Base-by-base conservation (phyloP, 192 early-diverging fungal genomes). In the Coemansia sp. region DNA sequence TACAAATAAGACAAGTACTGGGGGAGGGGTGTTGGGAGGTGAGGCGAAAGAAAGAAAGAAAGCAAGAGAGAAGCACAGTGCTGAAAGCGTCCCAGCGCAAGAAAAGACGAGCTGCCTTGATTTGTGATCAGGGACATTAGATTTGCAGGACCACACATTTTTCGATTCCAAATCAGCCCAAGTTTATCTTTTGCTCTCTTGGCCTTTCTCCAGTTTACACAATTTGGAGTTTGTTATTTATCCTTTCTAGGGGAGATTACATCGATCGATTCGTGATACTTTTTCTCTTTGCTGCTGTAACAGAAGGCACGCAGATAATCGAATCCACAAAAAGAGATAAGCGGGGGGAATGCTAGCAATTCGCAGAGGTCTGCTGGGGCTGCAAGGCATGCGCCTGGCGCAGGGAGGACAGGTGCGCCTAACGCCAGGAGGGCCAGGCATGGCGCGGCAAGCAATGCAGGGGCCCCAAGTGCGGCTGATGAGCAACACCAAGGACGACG, bases 401-500 rank as follows among this genome's bases (percentile, higher is more conserved):
- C 39, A 41, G 39, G 5, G 43, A 46, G 11, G 24, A 3, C 30
- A 30, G 3, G 30, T 30, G 30, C 30, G 30, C 1, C 30, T 30
- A 3, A 30, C 33, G 26, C 7, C 11, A 3, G 55, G 55, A 57
- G 8, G 41, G 61, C 39, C n/a, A n/a, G n/a, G n/a, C n/a, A 38
- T 9, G 4, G 38, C 38, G 38, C 38, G 38, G 38, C 38, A 6
- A 38, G 38, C 38, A 9, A 38, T 38, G n/a, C n/a, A n/a, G n/a
- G n/a, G n/a, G n/a, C n/a, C n/a, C n/a, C 38, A 46, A 18, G 64
- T 65, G 26, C 79, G 75, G 20, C 24, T 26, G 16, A 76, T 73
- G 70, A 61, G 63, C 48, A 82, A 82, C 62, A 76, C 79, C 30
- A 65, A 63, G 21, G 68, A 77, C 61, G 85, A 85, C 43, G 89